Conservation (phyloP, 108 stramenopile species). For the Bacterosira constricta region DNA sequence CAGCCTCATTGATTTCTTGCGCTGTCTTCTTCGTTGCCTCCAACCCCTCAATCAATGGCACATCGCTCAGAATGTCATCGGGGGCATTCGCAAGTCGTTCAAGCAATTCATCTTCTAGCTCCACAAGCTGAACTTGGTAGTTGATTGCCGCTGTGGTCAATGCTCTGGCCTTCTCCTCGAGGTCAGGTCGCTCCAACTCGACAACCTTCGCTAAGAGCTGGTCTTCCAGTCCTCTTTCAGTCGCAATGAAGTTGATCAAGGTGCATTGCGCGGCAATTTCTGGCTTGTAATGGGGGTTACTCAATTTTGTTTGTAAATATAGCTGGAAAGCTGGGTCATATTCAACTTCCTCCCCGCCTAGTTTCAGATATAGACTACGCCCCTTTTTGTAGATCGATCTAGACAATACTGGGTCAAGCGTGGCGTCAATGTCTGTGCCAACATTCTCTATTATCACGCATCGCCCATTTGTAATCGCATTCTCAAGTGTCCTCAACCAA, state of each 20-base stretch:
- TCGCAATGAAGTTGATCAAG: conserved; percentile 93
- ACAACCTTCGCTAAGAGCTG: conserved; percentile 92
- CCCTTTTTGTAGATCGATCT: conserved; percentile 90
- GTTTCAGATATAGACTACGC: conserved; percentile 69
- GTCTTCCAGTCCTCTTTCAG: conserved; percentile 89
- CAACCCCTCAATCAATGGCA: conserved; percentile 90
- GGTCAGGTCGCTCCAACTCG: conserved; percentile 82
- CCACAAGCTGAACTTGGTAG: conserved; percentile 88
- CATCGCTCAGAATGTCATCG: conserved; percentile 89
- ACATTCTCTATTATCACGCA: conserved; percentile 91
- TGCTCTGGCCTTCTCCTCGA: conserved; percentile 81
- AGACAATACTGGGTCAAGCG: conserved; percentile 87
- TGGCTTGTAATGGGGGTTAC: conserved; percentile 94
- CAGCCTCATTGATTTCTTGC: conserved; percentile 84
- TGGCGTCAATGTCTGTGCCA: conserved; percentile 88
- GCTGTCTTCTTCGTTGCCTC: conserved; percentile 90
- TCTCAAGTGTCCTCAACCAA: conserved; percentile 73
- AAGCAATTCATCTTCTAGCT: conserved; percentile 88
- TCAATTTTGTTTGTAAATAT: conserved; percentile 90
- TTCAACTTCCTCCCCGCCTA: conserved; percentile 90
- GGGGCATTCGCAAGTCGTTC: conserved; percentile 91
- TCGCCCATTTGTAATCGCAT: conserved; percentile 80
- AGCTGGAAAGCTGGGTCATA: conserved; percentile 87
- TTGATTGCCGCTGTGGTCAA: conserved; percentile 73
- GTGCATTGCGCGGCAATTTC: conserved; percentile 94